Evolutionary conservation across 179 eudicot species (phyloP).

Genomic region (Amaranthus tricolor): DNA sequence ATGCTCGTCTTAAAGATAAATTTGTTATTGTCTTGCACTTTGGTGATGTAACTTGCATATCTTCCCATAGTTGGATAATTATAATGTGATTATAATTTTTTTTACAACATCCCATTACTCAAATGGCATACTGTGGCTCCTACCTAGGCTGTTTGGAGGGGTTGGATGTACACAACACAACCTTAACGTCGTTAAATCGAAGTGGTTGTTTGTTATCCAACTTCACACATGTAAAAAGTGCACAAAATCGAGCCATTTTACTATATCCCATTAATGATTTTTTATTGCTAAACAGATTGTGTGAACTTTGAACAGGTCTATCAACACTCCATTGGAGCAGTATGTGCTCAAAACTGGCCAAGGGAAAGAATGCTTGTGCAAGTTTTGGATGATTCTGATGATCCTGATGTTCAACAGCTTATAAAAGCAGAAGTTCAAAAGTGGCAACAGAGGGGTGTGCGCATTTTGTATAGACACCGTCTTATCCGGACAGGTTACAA

Average conservation of each 20-base stretch:
- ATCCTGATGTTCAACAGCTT: slow-evolving; percentile 63
- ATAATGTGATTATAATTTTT: neutral
- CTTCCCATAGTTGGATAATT: neutral
- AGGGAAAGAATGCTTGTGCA: slow-evolving; percentile 92
- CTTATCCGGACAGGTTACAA: slow-evolving; percentile 89
- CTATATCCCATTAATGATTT: neutral
- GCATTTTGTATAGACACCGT: slow-evolving; percentile 80
- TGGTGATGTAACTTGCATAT: slow-evolving; percentile 6
- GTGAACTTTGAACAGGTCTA: slow-evolving; percentile 56
- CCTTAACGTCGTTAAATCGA: no score
- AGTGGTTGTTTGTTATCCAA: neutral
- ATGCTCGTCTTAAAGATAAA: neutral
- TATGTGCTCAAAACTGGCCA: slow-evolving; percentile 84
- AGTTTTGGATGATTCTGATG: slow-evolving; percentile 88
- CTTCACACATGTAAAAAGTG: neutral
- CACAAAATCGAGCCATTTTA: no score
- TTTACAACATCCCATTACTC: no score
- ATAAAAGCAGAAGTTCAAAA: slow-evolving; percentile 81
- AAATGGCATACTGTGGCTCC: no score
- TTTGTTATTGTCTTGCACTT: neutral
- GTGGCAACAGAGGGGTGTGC: slow-evolving; percentile 89
- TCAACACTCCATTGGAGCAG: slow-evolving; percentile 84
- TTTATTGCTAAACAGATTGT: slow-evolving; percentile 8
- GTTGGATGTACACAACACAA: no score
- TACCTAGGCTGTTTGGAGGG: no score